phyloP scores from a whole-genome alignment of 2,329 filamentous ascomycete genomes.

The Colletotrichum tropicicola region DNA sequence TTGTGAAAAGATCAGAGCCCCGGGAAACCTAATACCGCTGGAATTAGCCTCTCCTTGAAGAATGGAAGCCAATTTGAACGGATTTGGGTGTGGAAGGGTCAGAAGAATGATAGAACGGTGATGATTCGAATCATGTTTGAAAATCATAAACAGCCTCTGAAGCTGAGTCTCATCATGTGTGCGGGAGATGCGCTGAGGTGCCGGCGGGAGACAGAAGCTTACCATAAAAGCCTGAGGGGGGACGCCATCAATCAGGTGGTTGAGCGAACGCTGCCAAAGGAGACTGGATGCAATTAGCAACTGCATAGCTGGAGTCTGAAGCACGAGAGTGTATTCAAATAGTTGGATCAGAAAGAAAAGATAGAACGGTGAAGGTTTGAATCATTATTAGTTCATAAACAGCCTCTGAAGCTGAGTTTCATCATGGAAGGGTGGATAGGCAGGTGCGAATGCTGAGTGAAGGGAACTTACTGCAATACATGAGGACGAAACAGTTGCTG shows the following conservation, averaged over 20 bases:
- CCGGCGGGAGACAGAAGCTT: conserved; percentile 33
- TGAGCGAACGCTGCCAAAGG: too few species aligned
- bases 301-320: too few species aligned
- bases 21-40: too few species aligned
- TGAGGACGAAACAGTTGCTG: too few species aligned
- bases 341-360: conserved; percentile 27
- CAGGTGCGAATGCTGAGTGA: neutral
- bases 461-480: too few species aligned
- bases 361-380: conserved; percentile 45
- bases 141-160: conserved; percentile 60
- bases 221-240: too few species aligned
- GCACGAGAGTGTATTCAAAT: too few species aligned
- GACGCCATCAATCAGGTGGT: too few species aligned
- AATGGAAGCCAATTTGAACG: neutral
- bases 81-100: neutral
- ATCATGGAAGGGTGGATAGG: conserved; percentile 36
- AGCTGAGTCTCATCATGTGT: conserved; percentile 47
- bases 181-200: neutral
- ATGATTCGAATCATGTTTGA: conserved; percentile 47
- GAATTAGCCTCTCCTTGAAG: too few species aligned
- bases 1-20: too few species aligned
- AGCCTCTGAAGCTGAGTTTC: conserved; percentile 53
- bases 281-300: too few species aligned
- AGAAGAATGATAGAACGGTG: conserved; percentile 39
- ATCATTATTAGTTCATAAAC: conserved; percentile 58